Evolutionary conservation across 202 grass and related monocot species (phyloP).

Genomic region (Panicum hallii): DNA sequence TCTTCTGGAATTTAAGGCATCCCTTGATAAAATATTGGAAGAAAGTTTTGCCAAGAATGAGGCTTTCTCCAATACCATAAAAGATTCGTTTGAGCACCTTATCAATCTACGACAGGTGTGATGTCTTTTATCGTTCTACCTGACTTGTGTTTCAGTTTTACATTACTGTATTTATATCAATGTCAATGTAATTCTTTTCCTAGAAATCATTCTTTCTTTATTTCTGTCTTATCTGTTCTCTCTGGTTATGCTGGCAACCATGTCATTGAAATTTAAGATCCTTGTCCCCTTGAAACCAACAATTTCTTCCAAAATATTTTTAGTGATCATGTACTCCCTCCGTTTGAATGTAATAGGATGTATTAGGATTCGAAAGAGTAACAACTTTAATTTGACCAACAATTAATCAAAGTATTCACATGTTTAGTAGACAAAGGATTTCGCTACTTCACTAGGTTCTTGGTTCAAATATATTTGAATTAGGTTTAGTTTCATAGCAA

Average conservation of each 20-base stretch:
- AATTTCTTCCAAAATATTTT: slow-evolving; percentile 26
- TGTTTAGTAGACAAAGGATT: not conserved
- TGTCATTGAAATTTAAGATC: not conserved
- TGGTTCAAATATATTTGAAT: not conserved
- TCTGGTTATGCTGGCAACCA: not conserved
- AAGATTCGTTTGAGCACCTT: slow-evolving; percentile 98
- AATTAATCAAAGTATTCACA: not conserved
- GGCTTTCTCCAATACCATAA: slow-evolving; percentile 92
- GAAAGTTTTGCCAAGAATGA: slow-evolving; percentile 98
- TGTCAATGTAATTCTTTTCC: not conserved
- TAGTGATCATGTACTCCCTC: not conserved
- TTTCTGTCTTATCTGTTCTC: not conserved
- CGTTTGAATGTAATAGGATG: not conserved
- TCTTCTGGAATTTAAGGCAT: slow-evolving; percentile 93
- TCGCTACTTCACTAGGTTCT: not conserved
- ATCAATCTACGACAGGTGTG: slow-evolving; percentile 99
- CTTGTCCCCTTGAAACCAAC: not conserved
- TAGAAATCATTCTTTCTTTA: not conserved
- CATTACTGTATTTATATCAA: slow-evolving; percentile 22
- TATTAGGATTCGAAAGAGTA: not conserved
- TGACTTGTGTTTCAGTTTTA: slow-evolving; percentile 1
- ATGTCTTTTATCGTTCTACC: slow-evolving; percentile 32
- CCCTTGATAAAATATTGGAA: slow-evolving; percentile 96
- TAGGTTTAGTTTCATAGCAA: not conserved
- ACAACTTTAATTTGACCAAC: not conserved